phyloP scores from a whole-genome alignment of 805 yeast genomes.

The Teunomyces aglyptinius region DNA sequence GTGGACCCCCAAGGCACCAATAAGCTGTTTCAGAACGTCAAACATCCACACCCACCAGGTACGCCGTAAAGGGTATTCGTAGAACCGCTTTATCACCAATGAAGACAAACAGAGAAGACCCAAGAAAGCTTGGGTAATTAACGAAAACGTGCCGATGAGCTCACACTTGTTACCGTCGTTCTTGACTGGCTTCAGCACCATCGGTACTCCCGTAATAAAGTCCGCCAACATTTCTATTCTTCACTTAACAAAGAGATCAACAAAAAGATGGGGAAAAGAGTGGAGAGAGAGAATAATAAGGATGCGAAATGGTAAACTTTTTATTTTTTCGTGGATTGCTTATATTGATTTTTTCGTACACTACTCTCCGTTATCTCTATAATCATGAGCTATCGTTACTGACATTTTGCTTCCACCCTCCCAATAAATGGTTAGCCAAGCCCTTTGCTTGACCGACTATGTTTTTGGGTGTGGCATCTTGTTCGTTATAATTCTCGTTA shows the following conservation, averaged over 20 bases:
- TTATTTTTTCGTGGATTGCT: not conserved
- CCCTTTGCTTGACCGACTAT: slow-evolving; percentile 38
- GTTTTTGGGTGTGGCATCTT: slow-evolving; percentile 15
- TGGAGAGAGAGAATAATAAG: not conserved
- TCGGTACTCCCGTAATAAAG: slow-evolving; percentile 3
- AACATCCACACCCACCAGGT: slow-evolving; percentile 87
- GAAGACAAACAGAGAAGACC: slow-evolving; percentile 77
- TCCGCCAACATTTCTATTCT: slow-evolving; percentile 7
- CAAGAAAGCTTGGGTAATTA: slow-evolving; percentile 69
- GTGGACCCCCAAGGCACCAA: slow-evolving; percentile 86
- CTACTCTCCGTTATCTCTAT: slow-evolving; percentile 4
- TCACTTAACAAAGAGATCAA: not conserved
- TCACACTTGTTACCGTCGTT: slow-evolving; percentile 38
- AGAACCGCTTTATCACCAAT: slow-evolving; percentile 68
- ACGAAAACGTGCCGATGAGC: slow-evolving; percentile 79
- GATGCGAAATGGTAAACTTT: not conserved
- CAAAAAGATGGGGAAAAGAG: not conserved
- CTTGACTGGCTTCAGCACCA: slow-evolving; percentile 1
- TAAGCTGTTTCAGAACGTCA: slow-evolving; percentile 85
- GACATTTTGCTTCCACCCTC: slow-evolving; percentile 20
- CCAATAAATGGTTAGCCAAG: slow-evolving; percentile 32
- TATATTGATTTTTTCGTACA: not conserved
- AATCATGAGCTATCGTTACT: slow-evolving; percentile 4
- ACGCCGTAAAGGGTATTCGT: slow-evolving; percentile 76
- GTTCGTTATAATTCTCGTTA: slow-evolving; percentile 6